phyloP scores from a whole-genome alignment of 768 basidiomycete genomes.

The Lactarius deliciosus region DNA sequence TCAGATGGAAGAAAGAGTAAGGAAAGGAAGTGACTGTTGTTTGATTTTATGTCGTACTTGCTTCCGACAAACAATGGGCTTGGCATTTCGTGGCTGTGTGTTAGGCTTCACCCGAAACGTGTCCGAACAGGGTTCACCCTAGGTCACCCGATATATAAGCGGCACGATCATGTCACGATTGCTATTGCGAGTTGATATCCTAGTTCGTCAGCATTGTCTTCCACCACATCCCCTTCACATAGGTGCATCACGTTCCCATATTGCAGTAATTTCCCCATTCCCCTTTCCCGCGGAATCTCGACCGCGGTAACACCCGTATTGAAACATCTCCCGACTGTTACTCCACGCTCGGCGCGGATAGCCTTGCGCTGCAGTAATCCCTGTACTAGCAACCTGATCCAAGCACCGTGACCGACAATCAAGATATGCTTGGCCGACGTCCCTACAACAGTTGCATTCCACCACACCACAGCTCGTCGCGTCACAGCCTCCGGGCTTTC shows the following conservation, averaged over 20 bases:
- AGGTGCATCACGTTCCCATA: constrained; percentile 62
- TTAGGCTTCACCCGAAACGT: too few species aligned
- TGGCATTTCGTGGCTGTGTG: constrained; percentile 14
- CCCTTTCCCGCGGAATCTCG: constrained; percentile 44
- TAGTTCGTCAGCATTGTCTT: constrained; percentile 53
- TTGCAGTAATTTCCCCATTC: constrained; percentile 45
- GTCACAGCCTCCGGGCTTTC: constrained; percentile 17
- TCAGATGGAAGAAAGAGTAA: background rate
- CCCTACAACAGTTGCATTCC: constrained; percentile 47
- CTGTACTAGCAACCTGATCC: constrained; percentile 54
- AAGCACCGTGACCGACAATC: constrained; percentile 65
- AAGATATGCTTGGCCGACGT: constrained; percentile 39
- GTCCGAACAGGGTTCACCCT: background rate
- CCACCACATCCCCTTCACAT: constrained; percentile 36
- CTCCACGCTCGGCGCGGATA: constrained; percentile 39
- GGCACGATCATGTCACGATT: background rate
- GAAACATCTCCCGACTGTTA: constrained; percentile 39
- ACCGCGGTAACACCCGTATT: constrained; percentile 62
- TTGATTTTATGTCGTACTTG: background rate
- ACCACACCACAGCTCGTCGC: constrained; percentile 60
- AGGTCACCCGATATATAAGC: background rate
- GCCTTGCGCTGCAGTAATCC: constrained; percentile 45
- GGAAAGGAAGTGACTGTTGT: background rate
- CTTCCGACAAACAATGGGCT: background rate
- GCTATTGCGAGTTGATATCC: background rate